Evolutionary conservation across 2,329 filamentous ascomycete genomes (phyloP).

Genomic region (Trichophyton rubrum): DNA sequence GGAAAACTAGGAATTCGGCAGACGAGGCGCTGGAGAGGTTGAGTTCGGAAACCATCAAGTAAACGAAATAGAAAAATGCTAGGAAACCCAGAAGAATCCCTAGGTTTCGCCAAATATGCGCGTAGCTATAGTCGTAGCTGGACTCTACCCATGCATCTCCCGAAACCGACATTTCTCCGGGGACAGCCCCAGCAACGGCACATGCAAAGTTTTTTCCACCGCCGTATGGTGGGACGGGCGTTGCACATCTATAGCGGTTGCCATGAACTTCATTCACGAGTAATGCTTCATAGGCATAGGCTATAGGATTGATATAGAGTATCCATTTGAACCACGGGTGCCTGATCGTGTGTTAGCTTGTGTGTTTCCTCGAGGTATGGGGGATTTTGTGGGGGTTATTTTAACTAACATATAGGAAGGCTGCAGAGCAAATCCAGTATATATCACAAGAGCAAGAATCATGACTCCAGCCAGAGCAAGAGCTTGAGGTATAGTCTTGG

Average conservation of each 20-base stretch:
- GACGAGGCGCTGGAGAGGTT: slow-evolving; percentile 52
- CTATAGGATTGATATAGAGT: slow-evolving; percentile 52
- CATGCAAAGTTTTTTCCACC: slow-evolving; percentile 42
- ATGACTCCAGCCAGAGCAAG: slow-evolving; percentile 45
- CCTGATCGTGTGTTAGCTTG: slow-evolving; percentile 22
- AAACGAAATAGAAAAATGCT: slow-evolving; percentile 50
- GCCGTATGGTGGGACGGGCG: slow-evolving; percentile 34
- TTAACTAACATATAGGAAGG: slow-evolving; percentile 25
- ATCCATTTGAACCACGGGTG: slow-evolving; percentile 56
- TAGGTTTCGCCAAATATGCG: slow-evolving; percentile 54
- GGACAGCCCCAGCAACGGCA: slow-evolving; percentile 41
- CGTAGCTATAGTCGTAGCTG: slow-evolving; percentile 45
- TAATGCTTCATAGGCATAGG: slow-evolving; percentile 53
- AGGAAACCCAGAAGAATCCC: slow-evolving; percentile 55
- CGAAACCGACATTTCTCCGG: slow-evolving; percentile 43
- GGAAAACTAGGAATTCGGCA: slow-evolving; percentile 59
- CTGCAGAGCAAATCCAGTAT: slow-evolving; percentile 51
- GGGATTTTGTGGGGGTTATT: not conserved
- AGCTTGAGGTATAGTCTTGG: slow-evolving; percentile 50
- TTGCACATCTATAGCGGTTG: slow-evolving; percentile 44
- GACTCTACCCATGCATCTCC: slow-evolving; percentile 49
- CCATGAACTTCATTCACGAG: slow-evolving; percentile 47
- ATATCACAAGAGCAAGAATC: slow-evolving; percentile 49
- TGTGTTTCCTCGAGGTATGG: not conserved
- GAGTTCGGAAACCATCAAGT: slow-evolving; percentile 52